Percentiles rank a stretch among this genome's conserved stretches.
phyloP scores from a whole-genome alignment of 345 rosid species.

The Cardamine occulta region DNA sequence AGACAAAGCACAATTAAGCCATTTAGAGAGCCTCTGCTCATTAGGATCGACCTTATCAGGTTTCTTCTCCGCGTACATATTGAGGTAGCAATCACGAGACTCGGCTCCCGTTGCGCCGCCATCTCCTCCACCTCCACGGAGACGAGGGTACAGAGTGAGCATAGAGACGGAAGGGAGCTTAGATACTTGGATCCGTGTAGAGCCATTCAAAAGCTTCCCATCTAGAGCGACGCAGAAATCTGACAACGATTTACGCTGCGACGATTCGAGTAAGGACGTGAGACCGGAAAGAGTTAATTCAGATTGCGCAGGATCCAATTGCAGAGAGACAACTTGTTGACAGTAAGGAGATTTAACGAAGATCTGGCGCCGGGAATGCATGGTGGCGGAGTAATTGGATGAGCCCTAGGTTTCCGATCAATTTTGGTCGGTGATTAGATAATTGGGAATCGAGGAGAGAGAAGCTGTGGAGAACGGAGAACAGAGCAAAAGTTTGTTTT shows the following conservation, averaged over 20 bases:
- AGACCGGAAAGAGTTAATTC: conserved; percentile 51
- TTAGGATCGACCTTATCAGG: conserved; percentile 93
- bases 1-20: conserved; percentile 85
- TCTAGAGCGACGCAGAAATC: conserved; percentile 58
- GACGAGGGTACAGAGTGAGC: conserved; percentile 57
- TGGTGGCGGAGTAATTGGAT: background rate
- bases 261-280: conserved; percentile 37
- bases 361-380: conserved; percentile 45
- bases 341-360: conserved; percentile 53
- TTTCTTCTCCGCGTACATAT: conserved; percentile 93
- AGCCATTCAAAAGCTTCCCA: conserved; percentile 60
- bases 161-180: conserved; percentile 61
- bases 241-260: conserved; percentile 37
- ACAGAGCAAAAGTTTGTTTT: accelerated
- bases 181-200: conserved; percentile 49
- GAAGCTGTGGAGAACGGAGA: background rate
- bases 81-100: conserved; percentile 95
- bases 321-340: conserved; percentile 45
- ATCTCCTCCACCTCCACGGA: conserved; percentile 93
- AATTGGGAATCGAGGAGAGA: background rate
- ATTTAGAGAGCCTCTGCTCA: conserved; percentile 87
- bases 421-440: conserved; percentile 16
- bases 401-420: conserved; percentile 36
- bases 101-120: conserved; percentile 99
- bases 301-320: conserved; percentile 49